Percentiles rank a stretch among this genome's conserved stretches.
Evolutionary conservation across 305 asterid genomes (phyloP).

Genomic region (Andrographis paniculata): DNA sequence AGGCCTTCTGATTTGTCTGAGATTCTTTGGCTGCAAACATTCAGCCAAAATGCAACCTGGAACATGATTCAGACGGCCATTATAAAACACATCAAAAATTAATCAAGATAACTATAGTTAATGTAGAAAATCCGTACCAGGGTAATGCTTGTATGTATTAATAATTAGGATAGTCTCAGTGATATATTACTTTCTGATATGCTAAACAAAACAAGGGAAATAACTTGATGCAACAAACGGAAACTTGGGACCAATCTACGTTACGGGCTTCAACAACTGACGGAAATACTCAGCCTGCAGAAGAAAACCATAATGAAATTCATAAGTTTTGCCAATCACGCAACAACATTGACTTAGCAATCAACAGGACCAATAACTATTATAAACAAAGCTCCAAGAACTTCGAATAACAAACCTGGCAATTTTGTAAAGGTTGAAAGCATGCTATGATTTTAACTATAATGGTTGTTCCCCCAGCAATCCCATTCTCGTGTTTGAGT

Average conservation of each 20-base stretch:
- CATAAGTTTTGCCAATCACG: not conserved
- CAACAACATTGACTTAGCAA: not conserved
- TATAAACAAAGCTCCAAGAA: not conserved
- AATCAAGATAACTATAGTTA: slow-evolving; percentile 8
- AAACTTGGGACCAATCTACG: slow-evolving; percentile 35
- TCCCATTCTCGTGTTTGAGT: slow-evolving; percentile 53
- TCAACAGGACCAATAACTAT: not conserved
- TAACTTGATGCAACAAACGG: slow-evolving; percentile 19
- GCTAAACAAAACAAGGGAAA: slow-evolving; percentile 20
- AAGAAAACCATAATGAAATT: slow-evolving; percentile 15
- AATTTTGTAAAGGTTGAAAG: slow-evolving; percentile 55
- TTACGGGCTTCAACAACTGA: slow-evolving; percentile 63
- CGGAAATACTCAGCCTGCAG: slow-evolving; percentile 70
- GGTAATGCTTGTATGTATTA: slow-evolving; percentile 19
- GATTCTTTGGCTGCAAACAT: slow-evolving; percentile 34
- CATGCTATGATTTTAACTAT: slow-evolving; percentile 60
- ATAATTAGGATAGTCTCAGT: slow-evolving; percentile 10
- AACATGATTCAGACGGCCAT: slow-evolving; percentile 7
- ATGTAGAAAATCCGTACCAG: slow-evolving; percentile 26
- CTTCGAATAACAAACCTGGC: slow-evolving; percentile 42
- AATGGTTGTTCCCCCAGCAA: slow-evolving; percentile 54
- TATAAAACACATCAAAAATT: slow-evolving; percentile 5
- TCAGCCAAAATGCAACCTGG: slow-evolving; percentile 30
- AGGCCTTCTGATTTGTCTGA: slow-evolving; percentile 22
- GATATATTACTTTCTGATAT: slow-evolving; percentile 18